Evolutionary conservation across 768 basidiomycete genomes (phyloP).

Genomic region (Hygrophorus russula): DNA sequence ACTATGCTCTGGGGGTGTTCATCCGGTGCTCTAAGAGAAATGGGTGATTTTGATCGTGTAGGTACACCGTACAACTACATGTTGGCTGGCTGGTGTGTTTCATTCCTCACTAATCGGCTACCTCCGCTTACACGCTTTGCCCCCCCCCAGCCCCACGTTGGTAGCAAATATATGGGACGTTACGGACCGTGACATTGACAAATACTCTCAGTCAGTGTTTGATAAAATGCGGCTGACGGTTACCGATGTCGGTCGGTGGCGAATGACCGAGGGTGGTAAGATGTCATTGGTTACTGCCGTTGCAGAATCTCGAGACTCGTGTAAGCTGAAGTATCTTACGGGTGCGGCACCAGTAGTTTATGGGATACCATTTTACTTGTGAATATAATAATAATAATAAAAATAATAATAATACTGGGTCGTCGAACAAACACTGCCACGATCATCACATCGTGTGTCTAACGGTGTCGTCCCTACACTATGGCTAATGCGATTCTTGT

Average conservation of each 20-base stretch:
- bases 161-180: conserved; percentile 98
- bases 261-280: conserved; percentile 8
- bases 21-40: conserved; percentile 75
- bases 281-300: conserved; percentile 60
- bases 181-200: conserved; percentile 95
- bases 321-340: conserved; percentile 88
- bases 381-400: too few relatives aligned
- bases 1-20: conserved; percentile 99
- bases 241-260: conserved; percentile 16
- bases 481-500: not conserved
- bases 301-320: conserved; percentile 63
- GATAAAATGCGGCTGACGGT: conserved; percentile 48
- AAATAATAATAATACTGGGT: too few relatives aligned
- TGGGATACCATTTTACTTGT: conserved; percentile 88
- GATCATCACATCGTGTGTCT: too few relatives aligned
- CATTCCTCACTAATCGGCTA: not conserved
- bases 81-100: conserved; percentile 88
- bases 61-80: conserved; percentile 95
- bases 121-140: conserved; percentile 1
- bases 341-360: conserved; percentile 94
- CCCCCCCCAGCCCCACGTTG: conserved; percentile 84
- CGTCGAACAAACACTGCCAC: not conserved
- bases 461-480: too few relatives aligned
- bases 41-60: conserved; percentile 88
- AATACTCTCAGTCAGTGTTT: conserved; percentile 77